Evolutionary conservation across 2,329 filamentous ascomycete genomes (phyloP), one percentile per base, ranked within the genome.

Genomic region (Cytospora leucostoma): DNA sequence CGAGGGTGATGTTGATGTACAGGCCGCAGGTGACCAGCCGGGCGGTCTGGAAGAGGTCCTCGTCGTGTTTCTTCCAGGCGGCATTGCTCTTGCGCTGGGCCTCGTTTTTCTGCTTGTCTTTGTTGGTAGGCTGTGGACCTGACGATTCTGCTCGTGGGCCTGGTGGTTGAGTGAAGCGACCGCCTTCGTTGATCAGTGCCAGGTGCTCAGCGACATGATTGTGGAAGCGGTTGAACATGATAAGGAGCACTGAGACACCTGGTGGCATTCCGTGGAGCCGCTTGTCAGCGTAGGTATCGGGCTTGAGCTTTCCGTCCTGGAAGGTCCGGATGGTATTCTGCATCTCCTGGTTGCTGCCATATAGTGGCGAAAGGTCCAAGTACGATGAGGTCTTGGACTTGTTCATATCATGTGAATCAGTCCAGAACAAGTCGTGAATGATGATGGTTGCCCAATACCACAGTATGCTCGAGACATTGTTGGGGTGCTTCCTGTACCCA

Each of bases 201-300:
- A 97, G 79, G 65, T 94, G 89, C 60, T 87, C 84, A 1, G 91
- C 93, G 0, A 93, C 86, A 67, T 95, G 84, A 76, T 98, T 97
- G 76, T 97, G 94, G 76, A 96, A 96, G 32, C 88, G 84, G 70
- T 89, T 89, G 76, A 92, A 88, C 89, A 93, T 92, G 74, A 93
- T 82, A 34, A 93, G 76, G 3, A 93, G 70, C 5, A 91, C 87
- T 62, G 86, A 83, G 5, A 90, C 88, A 13, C 89, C 89, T 0
- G 91, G 88, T 0, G 90, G 91, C 70, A 91, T 88, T 11, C 85
- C 88, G 32, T 88, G 75, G 2, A 93, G 77, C 60, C 90, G 82
- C 74, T 87, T 87, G 70, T 92, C 89, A 3, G 88, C 85, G 68
- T 90, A 93, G 8, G 80, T 79, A 69, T 94, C 91, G 0, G 88